phyloP scores from a whole-genome alignment of 345 rosid species.

The Durio zibethinus region DNA sequence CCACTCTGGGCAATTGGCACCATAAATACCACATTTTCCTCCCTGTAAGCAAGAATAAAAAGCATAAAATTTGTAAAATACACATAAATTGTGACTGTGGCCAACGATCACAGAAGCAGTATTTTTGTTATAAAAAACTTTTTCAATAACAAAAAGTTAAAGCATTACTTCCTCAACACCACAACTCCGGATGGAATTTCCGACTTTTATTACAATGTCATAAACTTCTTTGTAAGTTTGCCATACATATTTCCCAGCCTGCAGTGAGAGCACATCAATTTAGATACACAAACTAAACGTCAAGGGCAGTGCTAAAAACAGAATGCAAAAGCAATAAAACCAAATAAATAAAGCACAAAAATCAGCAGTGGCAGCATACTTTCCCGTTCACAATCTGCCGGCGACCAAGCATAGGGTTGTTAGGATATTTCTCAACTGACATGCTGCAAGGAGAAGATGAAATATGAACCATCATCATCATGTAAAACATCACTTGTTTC shows the following conservation, averaged over 20 bases:
- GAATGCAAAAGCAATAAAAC: background rate
- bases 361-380: constrained; percentile 34
- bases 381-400: constrained; percentile 74
- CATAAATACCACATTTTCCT: constrained; percentile 88
- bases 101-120: background rate
- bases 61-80: background rate
- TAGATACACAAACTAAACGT: background rate
- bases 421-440: constrained; percentile 72
- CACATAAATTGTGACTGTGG: background rate
- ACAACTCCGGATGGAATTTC: constrained; percentile 74
- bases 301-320: background rate
- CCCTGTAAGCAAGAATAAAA: constrained; percentile 40
- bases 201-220: constrained; percentile 74
- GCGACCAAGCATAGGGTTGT: constrained; percentile 80
- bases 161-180: constrained; percentile 70
- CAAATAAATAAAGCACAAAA: background rate
- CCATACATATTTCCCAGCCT: constrained; percentile 93
- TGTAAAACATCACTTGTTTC: background rate
- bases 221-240: constrained; percentile 75
- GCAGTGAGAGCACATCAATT: constrained; percentile 14
- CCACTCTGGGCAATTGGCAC: constrained; percentile 90
- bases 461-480: background rate
- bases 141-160: background rate
- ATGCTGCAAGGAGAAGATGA: constrained; percentile 39
- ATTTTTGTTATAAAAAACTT: background rate